Evolutionary conservation across 768 basidiomycete genomes (phyloP), one percentile per base, ranked within the genome.

Genomic region (Leccinum barrowsii): DNA sequence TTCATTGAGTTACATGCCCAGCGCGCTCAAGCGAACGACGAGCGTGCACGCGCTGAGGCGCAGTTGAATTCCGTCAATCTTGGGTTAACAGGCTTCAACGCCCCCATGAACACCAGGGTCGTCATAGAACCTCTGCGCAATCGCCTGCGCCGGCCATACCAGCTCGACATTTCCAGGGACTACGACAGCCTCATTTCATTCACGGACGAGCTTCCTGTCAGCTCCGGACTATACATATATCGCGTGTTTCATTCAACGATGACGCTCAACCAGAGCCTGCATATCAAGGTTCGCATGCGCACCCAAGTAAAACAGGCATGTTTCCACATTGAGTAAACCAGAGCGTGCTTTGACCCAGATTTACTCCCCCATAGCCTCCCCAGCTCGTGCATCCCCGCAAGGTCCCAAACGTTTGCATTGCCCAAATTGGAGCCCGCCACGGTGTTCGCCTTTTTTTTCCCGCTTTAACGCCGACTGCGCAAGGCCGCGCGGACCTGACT

Each of bases 401-500:
- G 8, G 52, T 58, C 5, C 57, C 57, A 2, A 54, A 58, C 4
- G 48, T 58, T 48, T 58, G 57, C 37, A 54, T 58, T 11, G 48
- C 48, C 8, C 57, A 58, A 2, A 40, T 58, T 3, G 48, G 57
- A 19, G 11, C 48, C 13, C 30, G 48, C 2, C 52, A 54, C 3
- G 24, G 35, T 7, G 10, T 58, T 24, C 52, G 37, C 13, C 48
- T 58, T 5, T 58, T 58, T 40, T 58, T 54, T 22, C 52, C 57
- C 6, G 52, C 47, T 7, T 49, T 58, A n/a, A 54, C 42, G 52
- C 13, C 30, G 34, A 52, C 52, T n/a, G 48, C 26, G 0, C 19
- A 54, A n/a, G 57, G 47, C 13, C 35, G 26, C 6, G 52, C 19
- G 7, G 47, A 30, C 3, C 34, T 58, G 6, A 32, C 35, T 1